These are phyloP conservation scores for Lachancea sp. DNA, from an alignment of 805 yeast genomes.

Conservation along the genomic window DNA sequence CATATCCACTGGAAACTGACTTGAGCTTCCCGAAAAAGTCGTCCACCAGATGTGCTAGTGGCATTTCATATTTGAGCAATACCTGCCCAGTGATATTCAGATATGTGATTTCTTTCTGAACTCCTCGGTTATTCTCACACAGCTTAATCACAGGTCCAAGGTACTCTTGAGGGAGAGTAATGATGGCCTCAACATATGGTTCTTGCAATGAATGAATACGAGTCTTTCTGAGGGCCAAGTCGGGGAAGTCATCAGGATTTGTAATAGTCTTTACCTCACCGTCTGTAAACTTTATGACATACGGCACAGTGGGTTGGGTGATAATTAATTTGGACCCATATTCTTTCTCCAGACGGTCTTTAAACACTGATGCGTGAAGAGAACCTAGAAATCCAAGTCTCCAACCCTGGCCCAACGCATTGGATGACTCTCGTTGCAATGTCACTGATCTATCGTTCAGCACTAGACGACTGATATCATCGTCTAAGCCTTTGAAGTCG, in stretches of 20 bases:
- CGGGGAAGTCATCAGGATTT: slow-evolving; percentile 93
- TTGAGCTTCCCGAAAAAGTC: slow-evolving; percentile 93
- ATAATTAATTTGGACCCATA: slow-evolving; percentile 88
- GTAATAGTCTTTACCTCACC: slow-evolving; percentile 63
- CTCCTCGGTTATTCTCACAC: slow-evolving; percentile 79
- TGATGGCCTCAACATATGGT: slow-evolving; percentile 84
- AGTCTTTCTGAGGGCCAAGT: slow-evolving; percentile 34
- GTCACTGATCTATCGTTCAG: slow-evolving; percentile 90
- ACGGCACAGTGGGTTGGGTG: slow-evolving; percentile 96
- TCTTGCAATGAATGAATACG: slow-evolving; percentile 52
- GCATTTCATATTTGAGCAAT: slow-evolving; percentile 68
- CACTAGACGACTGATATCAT: slow-evolving; percentile 80
- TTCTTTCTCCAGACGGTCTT: slow-evolving; percentile 85
- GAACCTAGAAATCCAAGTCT: slow-evolving; percentile 92
- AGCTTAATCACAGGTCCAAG: slow-evolving; percentile 80
- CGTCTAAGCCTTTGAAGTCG: slow-evolving; percentile 84
- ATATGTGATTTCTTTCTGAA: slow-evolving; percentile 72
- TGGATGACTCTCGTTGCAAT: slow-evolving; percentile 82
- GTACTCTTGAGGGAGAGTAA: slow-evolving; percentile 87
- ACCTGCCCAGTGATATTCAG: slow-evolving; percentile 70
- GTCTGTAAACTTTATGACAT: slow-evolving; percentile 61
- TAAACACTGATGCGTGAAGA: slow-evolving; percentile 89
- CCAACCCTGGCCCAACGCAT: slow-evolving; percentile 97
- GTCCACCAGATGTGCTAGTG: slow-evolving; percentile 85
- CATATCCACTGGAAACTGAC: slow-evolving; percentile 86